phyloP scores from a whole-genome alignment of 2,329 filamentous ascomycete genomes.

The Celoporthe dispersa region DNA sequence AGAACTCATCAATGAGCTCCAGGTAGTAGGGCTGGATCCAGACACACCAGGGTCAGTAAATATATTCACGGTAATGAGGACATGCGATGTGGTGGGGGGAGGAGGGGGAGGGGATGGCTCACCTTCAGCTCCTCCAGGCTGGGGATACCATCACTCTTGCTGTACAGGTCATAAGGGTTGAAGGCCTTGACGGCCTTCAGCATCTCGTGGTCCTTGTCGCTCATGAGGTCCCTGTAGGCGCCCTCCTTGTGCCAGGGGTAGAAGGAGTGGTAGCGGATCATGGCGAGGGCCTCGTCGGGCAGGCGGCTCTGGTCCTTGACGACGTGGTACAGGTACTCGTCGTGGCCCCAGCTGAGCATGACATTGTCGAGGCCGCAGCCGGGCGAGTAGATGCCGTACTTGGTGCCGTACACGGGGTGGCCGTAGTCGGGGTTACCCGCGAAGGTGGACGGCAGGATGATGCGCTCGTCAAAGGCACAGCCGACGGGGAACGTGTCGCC shows the following conservation, averaged over 20 bases:
- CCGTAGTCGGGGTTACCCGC: slow-evolving; percentile 72
- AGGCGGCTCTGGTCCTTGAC: slow-evolving; percentile 81
- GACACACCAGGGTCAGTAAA: not conserved
- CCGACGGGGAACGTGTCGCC: slow-evolving; percentile 84
- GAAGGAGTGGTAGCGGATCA: slow-evolving; percentile 93
- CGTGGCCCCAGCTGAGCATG: slow-evolving; percentile 90
- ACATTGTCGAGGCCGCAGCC: slow-evolving; percentile 85
- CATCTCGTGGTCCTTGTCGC: slow-evolving; percentile 79
- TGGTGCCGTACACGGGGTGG: slow-evolving; percentile 74
- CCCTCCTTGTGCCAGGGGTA: slow-evolving; percentile 88
- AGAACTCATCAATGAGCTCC: slow-evolving; percentile 76
- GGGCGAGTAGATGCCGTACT: slow-evolving; percentile 78
- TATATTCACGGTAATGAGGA: not conserved
- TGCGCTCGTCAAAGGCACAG: slow-evolving; percentile 73
- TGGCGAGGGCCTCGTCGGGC: slow-evolving; percentile 81
- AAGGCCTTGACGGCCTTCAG: slow-evolving; percentile 81
- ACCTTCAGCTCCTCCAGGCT: slow-evolving; percentile 77
- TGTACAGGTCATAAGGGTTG: slow-evolving; percentile 91
- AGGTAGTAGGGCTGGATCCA: slow-evolving; percentile 67
- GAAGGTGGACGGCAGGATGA: slow-evolving; percentile 84
- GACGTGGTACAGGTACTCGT: slow-evolving; percentile 86
- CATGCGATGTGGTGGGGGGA: not conserved
- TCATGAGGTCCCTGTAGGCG: slow-evolving; percentile 83
- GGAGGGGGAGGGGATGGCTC: slow-evolving; percentile 31
- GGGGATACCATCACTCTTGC: slow-evolving; percentile 84